A percentile compares a stretch with the other conserved stretches of the same genome.
Conservation (phyloP, 2,329 filamentous ascomycete genomes). For the Plectosphaerella sp. region DNA sequence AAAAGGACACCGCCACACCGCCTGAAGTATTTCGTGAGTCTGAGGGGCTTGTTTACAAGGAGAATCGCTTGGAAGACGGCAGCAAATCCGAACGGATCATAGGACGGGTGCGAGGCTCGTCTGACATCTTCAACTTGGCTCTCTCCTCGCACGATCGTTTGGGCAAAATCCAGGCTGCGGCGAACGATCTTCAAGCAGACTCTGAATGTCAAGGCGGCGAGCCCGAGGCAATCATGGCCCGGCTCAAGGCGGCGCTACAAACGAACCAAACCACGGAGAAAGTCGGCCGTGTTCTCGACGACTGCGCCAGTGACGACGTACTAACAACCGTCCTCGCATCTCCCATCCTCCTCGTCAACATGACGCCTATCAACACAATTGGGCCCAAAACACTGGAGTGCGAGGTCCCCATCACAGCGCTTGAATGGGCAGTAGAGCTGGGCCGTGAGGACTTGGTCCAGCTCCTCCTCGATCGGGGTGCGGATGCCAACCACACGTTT, state of each 20-base stretch:
- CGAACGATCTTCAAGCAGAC: neutral
- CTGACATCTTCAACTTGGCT: conserved; percentile 1
- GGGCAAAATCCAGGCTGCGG: neutral
- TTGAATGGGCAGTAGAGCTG: conserved; percentile 1
- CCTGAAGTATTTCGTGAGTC: neutral
- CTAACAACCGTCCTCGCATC: neutral
- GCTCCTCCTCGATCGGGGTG: neutral
- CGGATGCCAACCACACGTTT: neutral
- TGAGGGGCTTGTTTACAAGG: neutral
- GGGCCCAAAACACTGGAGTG: neutral
- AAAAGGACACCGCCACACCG: neutral
- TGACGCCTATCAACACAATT: neutral
- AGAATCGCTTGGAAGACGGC: neutral
- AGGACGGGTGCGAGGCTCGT: conserved; percentile 1
- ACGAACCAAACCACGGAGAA: conserved; percentile 2
- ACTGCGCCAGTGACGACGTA: neutral
- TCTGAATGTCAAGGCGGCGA: neutral
- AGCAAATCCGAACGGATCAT: neutral
- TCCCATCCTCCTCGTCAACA: conserved; percentile 2
- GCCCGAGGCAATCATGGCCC: conserved; percentile 1
- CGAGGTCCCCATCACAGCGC: conserved; percentile 1
- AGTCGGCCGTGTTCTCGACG: neutral
- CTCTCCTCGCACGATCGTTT: neutral
- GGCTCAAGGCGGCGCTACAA: conserved; percentile 1
- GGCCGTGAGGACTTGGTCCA: neutral